phyloP scores from a whole-genome alignment of 2,329 filamentous ascomycete genomes.

The Trichoderma oligosporum region DNA sequence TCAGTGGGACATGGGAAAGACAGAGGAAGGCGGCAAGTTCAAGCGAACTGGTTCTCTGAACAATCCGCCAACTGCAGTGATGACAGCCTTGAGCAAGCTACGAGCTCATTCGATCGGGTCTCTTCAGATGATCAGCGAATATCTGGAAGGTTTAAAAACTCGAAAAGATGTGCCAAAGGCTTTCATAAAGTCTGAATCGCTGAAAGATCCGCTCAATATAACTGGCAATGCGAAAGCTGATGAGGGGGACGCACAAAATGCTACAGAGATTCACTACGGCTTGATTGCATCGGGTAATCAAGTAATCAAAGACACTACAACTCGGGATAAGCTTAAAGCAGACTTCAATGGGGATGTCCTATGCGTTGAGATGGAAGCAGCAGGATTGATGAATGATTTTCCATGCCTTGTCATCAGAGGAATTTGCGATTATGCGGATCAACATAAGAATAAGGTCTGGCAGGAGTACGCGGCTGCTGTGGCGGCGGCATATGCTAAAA shows the following conservation, averaged over 20 bases:
- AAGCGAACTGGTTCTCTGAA: background rate
- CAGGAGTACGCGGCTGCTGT: constrained; percentile 34
- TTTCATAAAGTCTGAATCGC: background rate
- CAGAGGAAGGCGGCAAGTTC: background rate
- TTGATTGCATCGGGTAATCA: constrained; percentile 26
- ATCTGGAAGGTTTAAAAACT: background rate
- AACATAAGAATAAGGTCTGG: constrained; percentile 37
- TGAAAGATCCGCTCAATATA: background rate
- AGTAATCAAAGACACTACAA: constrained; percentile 21
- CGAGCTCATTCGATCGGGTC: too few relatives aligned
- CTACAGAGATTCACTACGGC: constrained; percentile 25
- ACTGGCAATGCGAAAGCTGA: background rate
- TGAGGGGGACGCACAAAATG: background rate
- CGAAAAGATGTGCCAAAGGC: background rate
- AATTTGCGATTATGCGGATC: constrained; percentile 38
- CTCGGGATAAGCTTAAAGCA: constrained; percentile 16
- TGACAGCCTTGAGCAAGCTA: background rate
- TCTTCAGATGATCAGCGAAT: too few relatives aligned
- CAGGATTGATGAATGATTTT: constrained; percentile 23
- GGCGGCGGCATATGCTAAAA: constrained; percentile 30
- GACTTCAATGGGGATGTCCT: background rate
- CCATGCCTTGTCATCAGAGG: constrained; percentile 34
- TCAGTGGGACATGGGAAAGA: background rate
- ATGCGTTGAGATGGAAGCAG: constrained; percentile 30
- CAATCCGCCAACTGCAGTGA: background rate